Evolutionary conservation across 495 filamentous ascomycete genomes (phyloP), one percentile per base, ranked within the genome.

Genomic region (Neurospora cerealis): DNA sequence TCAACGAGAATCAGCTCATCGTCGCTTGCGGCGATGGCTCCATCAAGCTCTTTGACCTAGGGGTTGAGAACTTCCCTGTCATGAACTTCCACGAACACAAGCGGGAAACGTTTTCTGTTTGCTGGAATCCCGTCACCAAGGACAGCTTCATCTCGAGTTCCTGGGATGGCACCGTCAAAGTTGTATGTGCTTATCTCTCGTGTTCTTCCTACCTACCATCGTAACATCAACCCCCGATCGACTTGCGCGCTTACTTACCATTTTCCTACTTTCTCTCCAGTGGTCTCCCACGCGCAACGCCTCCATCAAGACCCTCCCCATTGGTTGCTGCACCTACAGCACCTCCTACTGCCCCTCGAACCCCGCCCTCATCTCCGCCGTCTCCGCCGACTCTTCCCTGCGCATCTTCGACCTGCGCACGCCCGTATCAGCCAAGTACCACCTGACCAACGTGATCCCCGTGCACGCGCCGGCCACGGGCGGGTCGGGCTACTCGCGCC

Each of bases 141-240:
- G 91, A 94, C 76, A 90, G 89, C 6, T 98, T 99, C 79, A 89
- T 92, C 72, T 95, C 93, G 19, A 91, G 88, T 71, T 95, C 92
- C 34, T 99, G 96, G 96, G 96, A 98, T 79, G 95, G 95, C 70
- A 95, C 92, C 9, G 87, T 98, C 44, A 97, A 97, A 81, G 87
- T 99, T 73, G 89, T 90, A 83, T 40, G 85, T 80, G 24, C n/a
- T 37, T 24, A 11, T 60, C 7, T 9, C 42, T 21, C 19, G 9
- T 46, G 42, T 46, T 46, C 15, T 41, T 32, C 32, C 72, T 66
- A 42, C 72, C 36, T 21, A 38, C 6, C 40, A 19, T 73, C n/a
- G n/a, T 0, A 37, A 28, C 41, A 10, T 13, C 39, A 46, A 36
- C 42, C 24, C 24, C 32, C 32, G 13, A 28, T 32, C 48, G 11